Evolutionary conservation across 768 basidiomycete genomes (phyloP).

Genomic region (Mycena polygramma): DNA sequence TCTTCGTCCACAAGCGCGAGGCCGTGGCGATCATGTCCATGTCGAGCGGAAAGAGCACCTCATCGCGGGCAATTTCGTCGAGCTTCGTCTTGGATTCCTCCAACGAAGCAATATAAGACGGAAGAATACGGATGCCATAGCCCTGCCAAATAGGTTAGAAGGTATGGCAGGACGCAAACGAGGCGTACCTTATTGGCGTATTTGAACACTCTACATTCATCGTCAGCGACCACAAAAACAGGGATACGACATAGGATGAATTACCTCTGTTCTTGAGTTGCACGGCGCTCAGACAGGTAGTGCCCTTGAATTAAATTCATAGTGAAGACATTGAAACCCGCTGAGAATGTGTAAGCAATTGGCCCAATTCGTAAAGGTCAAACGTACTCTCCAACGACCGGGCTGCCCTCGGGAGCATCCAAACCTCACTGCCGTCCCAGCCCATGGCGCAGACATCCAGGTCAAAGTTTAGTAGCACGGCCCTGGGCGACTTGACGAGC

Average conservation of each 20-base stretch:
- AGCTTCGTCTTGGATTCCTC: slow-evolving; percentile 13
- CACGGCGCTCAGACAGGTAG: slow-evolving; percentile 9
- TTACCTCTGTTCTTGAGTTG: slow-evolving; percentile 16
- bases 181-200: slow-evolving; percentile 29
- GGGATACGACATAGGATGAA: not conserved
- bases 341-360: not conserved
- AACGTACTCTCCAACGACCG: slow-evolving; percentile 29
- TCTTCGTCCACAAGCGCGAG: slow-evolving; percentile 12
- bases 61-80: not conserved
- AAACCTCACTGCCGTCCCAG: slow-evolving; percentile 18
- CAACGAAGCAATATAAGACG: slow-evolving; percentile 16
- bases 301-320: slow-evolving; percentile 26
- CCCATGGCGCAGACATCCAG: slow-evolving; percentile 30
- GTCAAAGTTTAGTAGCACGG: slow-evolving; percentile 25
- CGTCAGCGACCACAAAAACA: not conserved
- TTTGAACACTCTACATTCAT: slow-evolving; percentile 24
- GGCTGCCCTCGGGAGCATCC: slow-evolving; percentile 27
- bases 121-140: slow-evolving; percentile 6
- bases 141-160: not conserved
- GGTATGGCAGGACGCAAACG: too few relatives aligned
- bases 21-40: slow-evolving; percentile 12
- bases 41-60: slow-evolving; percentile 18
- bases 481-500: slow-evolving; percentile 12
- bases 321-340: slow-evolving; percentile 22
- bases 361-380: not conserved